These are phyloP conservation scores for Megacollybia marginata DNA, from an alignment of 768 basidiomycete species.

Conservation along the genomic window DNA sequence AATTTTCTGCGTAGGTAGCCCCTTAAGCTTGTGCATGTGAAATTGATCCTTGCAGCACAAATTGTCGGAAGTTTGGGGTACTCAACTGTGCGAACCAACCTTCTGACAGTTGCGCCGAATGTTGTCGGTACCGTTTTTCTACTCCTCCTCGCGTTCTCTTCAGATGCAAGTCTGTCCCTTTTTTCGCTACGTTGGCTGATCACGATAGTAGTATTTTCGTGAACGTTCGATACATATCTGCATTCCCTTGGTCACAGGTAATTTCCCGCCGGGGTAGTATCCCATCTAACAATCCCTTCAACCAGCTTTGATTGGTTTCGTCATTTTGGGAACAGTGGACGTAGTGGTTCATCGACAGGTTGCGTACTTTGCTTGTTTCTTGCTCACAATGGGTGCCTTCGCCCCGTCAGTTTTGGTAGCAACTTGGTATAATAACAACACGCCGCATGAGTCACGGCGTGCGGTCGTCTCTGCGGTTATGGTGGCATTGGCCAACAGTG, in stretches of 20 bases:
- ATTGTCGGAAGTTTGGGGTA: slow-evolving; percentile 38
- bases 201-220: slow-evolving; percentile 19
- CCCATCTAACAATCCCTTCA: not conserved
- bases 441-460: slow-evolving; percentile 38
- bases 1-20: slow-evolving; percentile 30
- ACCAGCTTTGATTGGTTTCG: slow-evolving; percentile 29
- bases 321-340: slow-evolving; percentile 39
- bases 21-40: not conserved
- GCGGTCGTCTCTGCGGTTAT: slow-evolving; percentile 46
- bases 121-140: slow-evolving; percentile 40
- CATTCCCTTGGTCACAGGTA: slow-evolving; percentile 26
- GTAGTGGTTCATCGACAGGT: slow-evolving; percentile 28
- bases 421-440: slow-evolving; percentile 40
- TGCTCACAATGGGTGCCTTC: slow-evolving; percentile 43
- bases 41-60: slow-evolving; percentile 21
- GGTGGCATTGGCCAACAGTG: slow-evolving; percentile 41
- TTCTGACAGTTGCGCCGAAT: slow-evolving; percentile 47
- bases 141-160: slow-evolving; percentile 39
- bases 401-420: slow-evolving; percentile 34
- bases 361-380: slow-evolving; percentile 50
- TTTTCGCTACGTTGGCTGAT: too few relatives aligned
- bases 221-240: slow-evolving; percentile 45
- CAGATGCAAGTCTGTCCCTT: slow-evolving; percentile 24
- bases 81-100: slow-evolving; percentile 43
- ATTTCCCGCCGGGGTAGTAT: too few relatives aligned